Base-by-base conservation (phyloP, 345 rosid species). In the Clarkia xantiana region DNA sequence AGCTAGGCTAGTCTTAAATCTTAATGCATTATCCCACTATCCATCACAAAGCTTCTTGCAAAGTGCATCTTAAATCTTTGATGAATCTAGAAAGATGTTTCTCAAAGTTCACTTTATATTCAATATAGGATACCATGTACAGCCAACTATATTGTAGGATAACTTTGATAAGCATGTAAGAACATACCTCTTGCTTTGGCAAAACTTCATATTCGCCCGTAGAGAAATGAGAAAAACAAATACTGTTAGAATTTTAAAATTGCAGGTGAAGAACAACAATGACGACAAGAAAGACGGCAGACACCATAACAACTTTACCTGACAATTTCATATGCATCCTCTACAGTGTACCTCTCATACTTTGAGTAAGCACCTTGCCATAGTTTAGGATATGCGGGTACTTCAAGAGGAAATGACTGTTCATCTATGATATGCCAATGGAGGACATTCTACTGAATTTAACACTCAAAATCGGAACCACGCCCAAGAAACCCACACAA, bases 381-480 rank as follows among this genome's bases (percentile, higher is more conserved):
- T 67, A 91, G 58, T 54, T 81, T 78, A 56, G 93, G 93, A 71
- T 70, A 81, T 40, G 87, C 45, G 18, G 98, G 98, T 20, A 75
- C 71, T 64, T 91, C 98, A 13, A 91, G 52, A 61, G 98, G 98
- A 76, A 91, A 91, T 49, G 98, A 78, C 68, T 91, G 52, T 54
- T 80, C 84, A 16, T 91, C 96, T 53, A 91, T 77, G 51, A 91
- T 84, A 76, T 91, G 98, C 98, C 94, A 86, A 69, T 91, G 96
- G 65, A 91, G 71, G 54, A 86, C 96, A 64, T 91, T 91, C 98
- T 91, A 78, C 76, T 51, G 57, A 68, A 64, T 58, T 71, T 42
- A 71, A 75, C 64, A 45, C 20, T 55, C 66, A 68, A 19, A 19
- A 59, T 62, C 64, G 73, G 67, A 63, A 50, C 51, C 40, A 59